A percentile compares a stretch with the other conserved stretches of the same genome.
Conservation (phyloP, 306 rosid genomes). For the Urtica urens region DNA sequence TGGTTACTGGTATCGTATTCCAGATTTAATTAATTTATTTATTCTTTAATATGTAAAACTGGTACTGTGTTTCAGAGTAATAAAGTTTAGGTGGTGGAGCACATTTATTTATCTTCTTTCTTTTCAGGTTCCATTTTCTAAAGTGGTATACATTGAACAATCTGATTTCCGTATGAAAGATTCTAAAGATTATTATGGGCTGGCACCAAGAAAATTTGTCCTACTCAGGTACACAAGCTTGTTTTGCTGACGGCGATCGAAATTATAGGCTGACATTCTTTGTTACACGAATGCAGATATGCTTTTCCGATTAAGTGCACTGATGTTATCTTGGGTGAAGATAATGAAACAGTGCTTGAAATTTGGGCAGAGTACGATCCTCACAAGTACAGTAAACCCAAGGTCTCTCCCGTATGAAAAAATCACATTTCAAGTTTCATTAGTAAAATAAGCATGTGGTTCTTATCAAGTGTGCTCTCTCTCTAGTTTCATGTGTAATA, state of each 20-base stretch:
- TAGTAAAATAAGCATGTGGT: too few species aligned
- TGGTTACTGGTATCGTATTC: too few species aligned
- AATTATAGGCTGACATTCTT: conserved; percentile 8
- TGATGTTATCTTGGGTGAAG: conserved; percentile 78
- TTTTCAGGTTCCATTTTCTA: conserved; percentile 72
- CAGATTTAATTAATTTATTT: too few species aligned
- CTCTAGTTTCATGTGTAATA: too few species aligned
- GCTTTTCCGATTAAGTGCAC: conserved; percentile 93
- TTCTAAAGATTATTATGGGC: conserved; percentile 91
- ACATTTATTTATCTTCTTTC: too few species aligned
- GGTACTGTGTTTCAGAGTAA: too few species aligned
- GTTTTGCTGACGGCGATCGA: conserved; percentile 5
- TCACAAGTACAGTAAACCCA: conserved; percentile 85
- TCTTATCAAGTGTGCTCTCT: too few species aligned
- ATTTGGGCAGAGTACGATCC: conserved; percentile 82
- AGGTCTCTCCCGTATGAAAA: too few species aligned
- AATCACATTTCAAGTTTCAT: too few species aligned
- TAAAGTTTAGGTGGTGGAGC: too few species aligned
- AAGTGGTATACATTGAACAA: conserved; percentile 64
- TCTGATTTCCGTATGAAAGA: conserved; percentile 88
- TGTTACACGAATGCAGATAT: conserved; percentile 40
- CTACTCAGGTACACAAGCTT: conserved; percentile 65
- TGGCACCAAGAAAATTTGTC: conserved; percentile 93
- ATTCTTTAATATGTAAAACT: too few species aligned
- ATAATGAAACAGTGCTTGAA: conserved; percentile 75